Evolutionary conservation across 805 yeast species (phyloP), one percentile per base, ranked within the genome.

Genomic region (Metahyphopichia silvanorum): DNA sequence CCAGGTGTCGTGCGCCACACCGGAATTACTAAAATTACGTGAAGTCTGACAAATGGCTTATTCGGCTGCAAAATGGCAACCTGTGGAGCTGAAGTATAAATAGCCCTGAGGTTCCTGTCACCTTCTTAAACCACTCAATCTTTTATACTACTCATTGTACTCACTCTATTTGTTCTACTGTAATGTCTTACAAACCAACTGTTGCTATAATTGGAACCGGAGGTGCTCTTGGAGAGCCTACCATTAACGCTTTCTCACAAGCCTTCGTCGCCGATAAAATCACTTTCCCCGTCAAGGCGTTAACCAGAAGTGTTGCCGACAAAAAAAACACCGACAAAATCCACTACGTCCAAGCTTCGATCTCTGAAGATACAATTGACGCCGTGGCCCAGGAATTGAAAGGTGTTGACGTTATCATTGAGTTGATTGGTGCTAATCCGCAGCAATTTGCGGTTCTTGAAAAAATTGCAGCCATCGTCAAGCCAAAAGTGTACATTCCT

Each of bases 401-500:
- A 25, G 77, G 75, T 8, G 63, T 57, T 17, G 80, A 77, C 43
- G 79, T 71, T 13, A 55, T 79, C 14, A 49, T 79, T 43, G 71
- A 74, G 39, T 54, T 77, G 27, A 43, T 63, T 25, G 53, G 63
- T n/a, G 37, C 52, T 9, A 43, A 42, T 18, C 63, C 70, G 6
- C 47, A 45, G 12, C 30, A 47, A 13, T 66, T 55, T 20, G 55
- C 43, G 1, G 39, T 57, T n/a, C 37, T 69, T 21, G 74, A 70
- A 29, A 66, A 45, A 16, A 32, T 71, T 6, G 68, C 69, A 3
- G 48, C 51, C 7, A 53, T 47, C 19, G 63, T 60, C 31, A 68
- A 70, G 40, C 75, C 77, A 31, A 69, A 71, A 47, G 47, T 76
- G 21, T 78, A 66, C 56, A 69, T 77, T 41, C 82, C 83, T 20